phyloP scores from a whole-genome alignment of 768 basidiomycete species.

The Panaeolus papilionaceus region DNA sequence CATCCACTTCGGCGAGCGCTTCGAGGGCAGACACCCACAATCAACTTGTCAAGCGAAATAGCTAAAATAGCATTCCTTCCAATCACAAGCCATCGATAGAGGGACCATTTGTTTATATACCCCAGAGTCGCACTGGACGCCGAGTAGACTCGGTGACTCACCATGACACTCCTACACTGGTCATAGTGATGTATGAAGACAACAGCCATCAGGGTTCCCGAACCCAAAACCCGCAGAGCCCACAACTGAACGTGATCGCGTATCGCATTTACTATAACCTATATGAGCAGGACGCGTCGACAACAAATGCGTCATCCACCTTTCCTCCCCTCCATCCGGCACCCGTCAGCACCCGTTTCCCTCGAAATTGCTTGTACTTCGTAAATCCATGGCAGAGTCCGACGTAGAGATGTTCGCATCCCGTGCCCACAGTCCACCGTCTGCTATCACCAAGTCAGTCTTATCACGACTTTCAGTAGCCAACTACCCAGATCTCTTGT shows the following conservation, averaged over 20 bases:
- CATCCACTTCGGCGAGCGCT: background rate
- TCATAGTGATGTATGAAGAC: slow-evolving; percentile 1
- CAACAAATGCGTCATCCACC: background rate
- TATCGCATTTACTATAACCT: background rate
- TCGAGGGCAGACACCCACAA: background rate
- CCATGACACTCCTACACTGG: background rate
- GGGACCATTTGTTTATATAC: background rate
- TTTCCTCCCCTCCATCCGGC: background rate
- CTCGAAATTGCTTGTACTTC: background rate
- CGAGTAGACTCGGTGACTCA: slow-evolving; percentile 11
- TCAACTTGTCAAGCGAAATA: background rate
- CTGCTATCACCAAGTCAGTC: background rate
- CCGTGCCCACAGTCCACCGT: background rate
- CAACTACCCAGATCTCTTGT: slow-evolving; percentile 1
- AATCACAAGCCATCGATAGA: slow-evolving; percentile 1
- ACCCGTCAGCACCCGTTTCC: background rate
- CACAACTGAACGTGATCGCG: background rate
- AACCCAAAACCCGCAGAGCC: background rate
- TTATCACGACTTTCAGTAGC: slow-evolving; percentile 5
- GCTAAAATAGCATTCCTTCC: background rate
- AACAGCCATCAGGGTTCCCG: background rate
- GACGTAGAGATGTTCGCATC: slow-evolving; percentile 9
- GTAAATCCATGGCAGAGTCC: background rate
- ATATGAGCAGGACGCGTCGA: background rate
- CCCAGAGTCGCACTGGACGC: background rate